Conservation (phyloP, 306 rosid species). For the Prunus mira region DNA sequence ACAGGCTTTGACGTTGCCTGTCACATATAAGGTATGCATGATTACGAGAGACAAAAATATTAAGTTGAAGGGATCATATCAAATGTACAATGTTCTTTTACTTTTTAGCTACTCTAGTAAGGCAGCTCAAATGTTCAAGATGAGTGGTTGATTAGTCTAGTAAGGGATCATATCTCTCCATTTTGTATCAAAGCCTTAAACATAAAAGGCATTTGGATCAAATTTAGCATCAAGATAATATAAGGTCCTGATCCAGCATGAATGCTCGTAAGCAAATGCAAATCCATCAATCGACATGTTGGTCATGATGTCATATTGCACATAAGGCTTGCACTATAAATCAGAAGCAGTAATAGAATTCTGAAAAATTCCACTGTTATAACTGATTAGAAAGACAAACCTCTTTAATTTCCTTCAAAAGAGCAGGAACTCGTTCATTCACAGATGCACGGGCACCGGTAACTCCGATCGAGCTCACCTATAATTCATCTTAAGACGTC, state of each 20-base stretch:
- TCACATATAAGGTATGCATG: conserved; percentile 1
- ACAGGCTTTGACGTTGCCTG: conserved; percentile 84
- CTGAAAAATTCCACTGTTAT: neutral
- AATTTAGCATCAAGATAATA: neutral
- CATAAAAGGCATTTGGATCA: neutral
- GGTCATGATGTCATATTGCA: neutral
- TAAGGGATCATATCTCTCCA: neutral
- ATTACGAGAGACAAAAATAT: neutral
- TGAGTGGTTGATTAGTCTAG: neutral
- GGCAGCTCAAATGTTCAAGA: neutral
- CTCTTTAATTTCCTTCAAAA: conserved; percentile 74
- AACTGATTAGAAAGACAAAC: conserved; percentile 38
- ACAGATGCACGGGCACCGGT: conserved; percentile 89
- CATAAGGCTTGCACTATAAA: neutral
- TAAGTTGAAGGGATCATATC: neutral
- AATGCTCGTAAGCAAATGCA: neutral
- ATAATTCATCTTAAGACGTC: conserved; percentile 3
- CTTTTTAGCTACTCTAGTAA: neutral
- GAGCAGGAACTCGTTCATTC: conserved; percentile 52
- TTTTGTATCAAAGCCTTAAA: neutral
- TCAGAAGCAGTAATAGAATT: neutral
- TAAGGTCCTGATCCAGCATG: neutral
- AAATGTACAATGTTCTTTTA: neutral
- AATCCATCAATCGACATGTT: neutral
- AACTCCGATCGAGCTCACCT: conserved; percentile 94